Conservation (phyloP, 305 asterid species). For the Solanum hybrid region DNA sequence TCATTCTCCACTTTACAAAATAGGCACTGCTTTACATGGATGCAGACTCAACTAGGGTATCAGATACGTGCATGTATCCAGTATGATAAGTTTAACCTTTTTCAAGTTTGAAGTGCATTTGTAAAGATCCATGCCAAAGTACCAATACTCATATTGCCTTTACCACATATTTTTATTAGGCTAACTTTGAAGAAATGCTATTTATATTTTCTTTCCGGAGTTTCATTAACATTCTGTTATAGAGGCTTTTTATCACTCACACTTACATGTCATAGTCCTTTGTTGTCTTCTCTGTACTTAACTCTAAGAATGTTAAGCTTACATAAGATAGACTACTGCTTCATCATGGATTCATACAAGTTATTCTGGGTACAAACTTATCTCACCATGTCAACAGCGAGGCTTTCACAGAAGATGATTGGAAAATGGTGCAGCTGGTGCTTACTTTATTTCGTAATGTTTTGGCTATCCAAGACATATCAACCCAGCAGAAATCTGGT, state of each 20-base stretch:
- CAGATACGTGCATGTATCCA: neutral
- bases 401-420: constrained; percentile 85
- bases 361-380: constrained; percentile 15
- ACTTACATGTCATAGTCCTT: constrained; percentile 1
- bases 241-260: neutral
- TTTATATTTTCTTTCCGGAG: neutral
- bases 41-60: neutral
- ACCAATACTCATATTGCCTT: neutral
- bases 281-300: neutral
- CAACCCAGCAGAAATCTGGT: constrained; percentile 68
- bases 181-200: neutral
- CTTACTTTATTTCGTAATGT: constrained; percentile 80
- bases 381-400: constrained; percentile 46
- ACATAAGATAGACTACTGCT: neutral
- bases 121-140: neutral
- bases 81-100: neutral
- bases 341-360: neutral
- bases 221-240: neutral
- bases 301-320: neutral
- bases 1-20: neutral
- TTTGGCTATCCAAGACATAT: constrained; percentile 80
- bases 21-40: neutral
- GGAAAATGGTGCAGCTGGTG: constrained; percentile 94
- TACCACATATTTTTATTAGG: neutral
- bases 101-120: neutral